These are phyloP conservation scores for Plectosphaerella sp. DNA, from an alignment of 2,329 filamentous ascomycete genomes.

Conservation along the genomic window DNA sequence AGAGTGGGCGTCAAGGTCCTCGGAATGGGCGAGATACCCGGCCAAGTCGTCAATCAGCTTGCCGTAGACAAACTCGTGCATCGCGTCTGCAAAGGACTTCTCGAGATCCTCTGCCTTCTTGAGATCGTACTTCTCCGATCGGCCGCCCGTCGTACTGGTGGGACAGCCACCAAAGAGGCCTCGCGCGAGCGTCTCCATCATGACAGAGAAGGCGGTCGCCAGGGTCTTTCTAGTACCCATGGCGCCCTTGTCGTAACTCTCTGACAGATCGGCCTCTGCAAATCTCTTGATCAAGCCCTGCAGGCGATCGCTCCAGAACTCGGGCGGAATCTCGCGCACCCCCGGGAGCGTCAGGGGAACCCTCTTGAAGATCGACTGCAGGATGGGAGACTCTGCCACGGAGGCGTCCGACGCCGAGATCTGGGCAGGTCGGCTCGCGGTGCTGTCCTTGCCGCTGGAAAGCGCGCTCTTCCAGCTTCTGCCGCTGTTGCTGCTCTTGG, in stretches of 20 bases:
- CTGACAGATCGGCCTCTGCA: slow-evolving; percentile 65
- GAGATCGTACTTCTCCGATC: slow-evolving; percentile 47
- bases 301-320: slow-evolving; percentile 63
- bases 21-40: slow-evolving; percentile 52
- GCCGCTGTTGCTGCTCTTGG: slow-evolving; percentile 2
- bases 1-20: slow-evolving; percentile 60
- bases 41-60: slow-evolving; percentile 62
- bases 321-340: slow-evolving; percentile 54
- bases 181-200: slow-evolving; percentile 65
- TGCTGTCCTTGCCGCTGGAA: slow-evolving; percentile 18
- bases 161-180: slow-evolving; percentile 61
- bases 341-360: slow-evolving; percentile 65
- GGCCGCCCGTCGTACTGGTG: slow-evolving; percentile 10
- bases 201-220: slow-evolving; percentile 63
- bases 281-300: slow-evolving; percentile 57
- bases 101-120: slow-evolving; percentile 55
- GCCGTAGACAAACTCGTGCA: slow-evolving; percentile 65
- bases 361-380: slow-evolving; percentile 64
- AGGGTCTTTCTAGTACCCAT: slow-evolving; percentile 72
- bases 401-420: slow-evolving; percentile 14
- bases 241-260: slow-evolving; percentile 77
- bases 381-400: slow-evolving; percentile 54
- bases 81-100: slow-evolving; percentile 61
- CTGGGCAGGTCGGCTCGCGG: slow-evolving; percentile 6
- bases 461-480: slow-evolving; percentile 6